Evolutionary conservation across 208 protist species (phyloP).

Genomic region (Leishmania arabica): DNA sequence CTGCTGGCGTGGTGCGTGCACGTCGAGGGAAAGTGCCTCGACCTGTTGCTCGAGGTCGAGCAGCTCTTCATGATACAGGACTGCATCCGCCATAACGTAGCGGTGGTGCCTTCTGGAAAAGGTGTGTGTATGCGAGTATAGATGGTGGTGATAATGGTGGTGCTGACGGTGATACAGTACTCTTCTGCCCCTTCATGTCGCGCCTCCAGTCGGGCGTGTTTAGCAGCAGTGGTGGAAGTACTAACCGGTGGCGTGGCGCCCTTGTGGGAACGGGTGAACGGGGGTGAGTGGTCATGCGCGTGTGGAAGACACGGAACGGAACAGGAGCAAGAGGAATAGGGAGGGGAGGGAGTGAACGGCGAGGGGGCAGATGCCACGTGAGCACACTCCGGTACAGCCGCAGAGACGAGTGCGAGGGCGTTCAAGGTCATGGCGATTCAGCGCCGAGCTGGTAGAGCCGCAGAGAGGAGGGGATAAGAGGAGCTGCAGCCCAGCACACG

Average conservation of each 20-base stretch:
- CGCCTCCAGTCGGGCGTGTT: background rate
- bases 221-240: background rate
- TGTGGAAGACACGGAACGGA: background rate
- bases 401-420: background rate
- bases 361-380: background rate
- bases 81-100: conserved; percentile 33
- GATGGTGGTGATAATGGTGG: background rate
- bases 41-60: conserved; percentile 54
- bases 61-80: conserved; percentile 72
- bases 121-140: background rate
- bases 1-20: background rate
- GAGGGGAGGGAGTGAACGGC: background rate
- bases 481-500: background rate
- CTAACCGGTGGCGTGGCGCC: background rate
- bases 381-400: background rate
- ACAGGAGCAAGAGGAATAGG: background rate
- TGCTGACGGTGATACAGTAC: background rate
- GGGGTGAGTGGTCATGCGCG: background rate
- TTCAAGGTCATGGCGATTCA: background rate
- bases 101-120: background rate
- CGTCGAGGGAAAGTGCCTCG: conserved; percentile 25
- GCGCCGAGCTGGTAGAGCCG: background rate
- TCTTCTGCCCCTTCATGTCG: background rate
- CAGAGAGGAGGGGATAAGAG: background rate
- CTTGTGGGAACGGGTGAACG: background rate